Percentiles rank a stretch among this genome's conserved stretches.
These are phyloP conservation scores for Antitrichia curtipendula DNA, from an alignment of 225 moss, liverwort and hornwort species.

Conservation along the genomic window DNA sequence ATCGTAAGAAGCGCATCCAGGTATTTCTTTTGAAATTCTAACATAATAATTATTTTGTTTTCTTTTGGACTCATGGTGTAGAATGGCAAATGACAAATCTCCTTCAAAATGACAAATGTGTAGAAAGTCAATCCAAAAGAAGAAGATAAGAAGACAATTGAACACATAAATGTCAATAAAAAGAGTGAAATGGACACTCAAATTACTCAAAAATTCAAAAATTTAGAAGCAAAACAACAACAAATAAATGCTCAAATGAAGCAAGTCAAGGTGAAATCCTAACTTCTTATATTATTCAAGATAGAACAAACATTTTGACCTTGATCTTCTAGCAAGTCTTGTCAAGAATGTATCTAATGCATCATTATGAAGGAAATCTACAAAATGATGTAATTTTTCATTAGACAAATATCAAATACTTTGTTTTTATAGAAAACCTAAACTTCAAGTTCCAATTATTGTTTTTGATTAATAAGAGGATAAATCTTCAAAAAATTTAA, in stretches of 20 bases:
- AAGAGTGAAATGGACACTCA: not conserved
- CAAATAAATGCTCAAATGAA: conserved; percentile 1
- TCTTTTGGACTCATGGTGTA: no score
- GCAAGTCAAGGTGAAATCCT: conserved; percentile 12
- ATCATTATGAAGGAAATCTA: not conserved
- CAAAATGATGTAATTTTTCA: not conserved
- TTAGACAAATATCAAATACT: not conserved
- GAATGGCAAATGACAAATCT: no score
- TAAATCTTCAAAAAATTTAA: not conserved
- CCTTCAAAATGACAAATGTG: not conserved
- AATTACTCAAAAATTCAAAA: not conserved
- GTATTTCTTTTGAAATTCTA: not conserved
- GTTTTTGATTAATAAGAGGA: not conserved
- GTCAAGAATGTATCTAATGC: not conserved
- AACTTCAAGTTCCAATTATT: no score
- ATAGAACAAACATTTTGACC: not conserved
- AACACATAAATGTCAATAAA: not conserved
- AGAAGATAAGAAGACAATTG: conserved; percentile 1
- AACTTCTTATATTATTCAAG: not conserved
- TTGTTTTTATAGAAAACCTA: not conserved
- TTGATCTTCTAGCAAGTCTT: not conserved
- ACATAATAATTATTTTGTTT: no score
- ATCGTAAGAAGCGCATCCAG: conserved; percentile 22
- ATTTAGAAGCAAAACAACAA: not conserved
- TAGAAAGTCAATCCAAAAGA: conserved; percentile 13